A percentile compares a stretch with the other conserved stretches of the same genome.
These are phyloP conservation scores for Cercospora canescens DNA, from an alignment of 2,329 filamentous ascomycete genomes.

Conservation along the genomic window DNA sequence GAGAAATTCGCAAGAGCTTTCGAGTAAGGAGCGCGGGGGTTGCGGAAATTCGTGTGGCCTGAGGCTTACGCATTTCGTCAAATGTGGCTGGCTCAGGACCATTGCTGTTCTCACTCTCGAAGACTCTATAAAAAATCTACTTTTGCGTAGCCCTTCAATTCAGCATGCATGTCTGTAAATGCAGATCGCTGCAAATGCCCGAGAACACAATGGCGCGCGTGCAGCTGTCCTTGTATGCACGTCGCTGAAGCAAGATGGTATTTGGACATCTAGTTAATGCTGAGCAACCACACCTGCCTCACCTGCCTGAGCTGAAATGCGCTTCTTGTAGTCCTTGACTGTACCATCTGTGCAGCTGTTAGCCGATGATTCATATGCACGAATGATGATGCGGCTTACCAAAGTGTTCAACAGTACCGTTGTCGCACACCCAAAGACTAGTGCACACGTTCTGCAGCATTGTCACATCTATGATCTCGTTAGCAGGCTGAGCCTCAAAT, in stretches of 20 bases:
- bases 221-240: background rate
- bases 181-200: background rate
- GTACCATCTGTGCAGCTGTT: conserved; percentile 57
- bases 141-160: background rate
- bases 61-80: background rate
- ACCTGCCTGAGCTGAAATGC: conserved; percentile 72
- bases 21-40: background rate
- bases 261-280: conserved; percentile 30
- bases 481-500: background rate
- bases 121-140: background rate
- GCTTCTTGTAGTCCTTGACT: conserved; percentile 96
- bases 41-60: background rate
- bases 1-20: conserved; percentile 4
- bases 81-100: background rate
- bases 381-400: conserved; percentile 39
- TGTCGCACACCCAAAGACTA: conserved; percentile 94
- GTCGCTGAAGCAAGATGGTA: background rate
- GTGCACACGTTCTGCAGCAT: conserved; percentile 97
- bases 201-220: background rate
- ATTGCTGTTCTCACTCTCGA: background rate
- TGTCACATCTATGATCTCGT: conserved; percentile 59
- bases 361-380: background rate
- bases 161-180: background rate
- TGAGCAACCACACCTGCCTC: conserved; percentile 70
- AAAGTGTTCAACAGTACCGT: conserved; percentile 93